These are phyloP conservation scores for Strigomonas culicis DNA, from an alignment of 208 protist species.

Conservation along the genomic window DNA sequence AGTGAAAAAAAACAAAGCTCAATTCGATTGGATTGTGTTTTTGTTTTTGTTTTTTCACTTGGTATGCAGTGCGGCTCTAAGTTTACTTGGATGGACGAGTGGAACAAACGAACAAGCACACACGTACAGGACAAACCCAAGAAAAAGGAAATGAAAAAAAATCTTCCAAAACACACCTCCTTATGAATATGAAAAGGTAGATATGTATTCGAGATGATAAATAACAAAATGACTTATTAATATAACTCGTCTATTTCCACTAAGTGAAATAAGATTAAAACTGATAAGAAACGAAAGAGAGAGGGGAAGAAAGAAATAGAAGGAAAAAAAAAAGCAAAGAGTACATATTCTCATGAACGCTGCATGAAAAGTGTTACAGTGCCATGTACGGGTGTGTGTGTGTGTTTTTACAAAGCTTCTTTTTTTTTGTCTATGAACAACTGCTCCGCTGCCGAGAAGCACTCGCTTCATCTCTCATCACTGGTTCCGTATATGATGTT, in stretches of 20 bases:
- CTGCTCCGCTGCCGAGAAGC: no score
- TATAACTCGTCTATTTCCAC: not conserved
- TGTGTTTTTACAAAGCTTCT: not conserved
- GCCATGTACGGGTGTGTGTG: not conserved
- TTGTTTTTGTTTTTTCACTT: no score
- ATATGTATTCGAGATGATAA: not conserved
- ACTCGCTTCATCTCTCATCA: no score
- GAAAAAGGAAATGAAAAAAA: not conserved
- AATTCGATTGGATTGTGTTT: no score
- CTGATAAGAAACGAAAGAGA: constrained; percentile 1
- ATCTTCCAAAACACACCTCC: not conserved
- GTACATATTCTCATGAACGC: constrained; percentile 13
- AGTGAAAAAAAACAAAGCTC: constrained; percentile 18
- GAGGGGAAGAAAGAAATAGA: constrained; percentile 4
- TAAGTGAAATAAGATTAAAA: not conserved
- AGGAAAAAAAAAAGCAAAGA: constrained; percentile 5
- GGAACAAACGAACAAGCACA: not conserved
- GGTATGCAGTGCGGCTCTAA: no score
- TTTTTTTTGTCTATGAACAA: constrained; percentile 7
- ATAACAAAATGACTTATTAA: not conserved
- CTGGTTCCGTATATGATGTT: no score
- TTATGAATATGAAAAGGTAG: not conserved
- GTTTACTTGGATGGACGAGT: no score
- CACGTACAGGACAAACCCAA: not conserved
- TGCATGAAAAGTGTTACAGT: not conserved